Base-by-base conservation (phyloP, 129 eudicot genomes). In the Oenanthe sinensis region DNA sequence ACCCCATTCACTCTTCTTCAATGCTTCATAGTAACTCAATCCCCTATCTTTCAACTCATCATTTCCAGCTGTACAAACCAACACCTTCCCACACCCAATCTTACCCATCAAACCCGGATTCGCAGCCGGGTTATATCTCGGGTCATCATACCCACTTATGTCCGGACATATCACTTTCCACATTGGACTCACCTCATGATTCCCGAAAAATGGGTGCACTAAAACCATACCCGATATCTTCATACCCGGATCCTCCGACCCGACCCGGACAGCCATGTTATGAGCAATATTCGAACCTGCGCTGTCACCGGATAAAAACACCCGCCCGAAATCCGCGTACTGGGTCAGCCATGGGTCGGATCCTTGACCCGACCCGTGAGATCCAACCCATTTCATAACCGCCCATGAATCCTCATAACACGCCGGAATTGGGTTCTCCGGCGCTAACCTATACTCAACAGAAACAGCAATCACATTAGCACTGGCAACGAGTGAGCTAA, bases 231-330 rank as follows among this genome's bases (percentile, higher is more conserved):
- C 94, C 43, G 46, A 81, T n/a, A 89, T 69, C 45, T 87, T 86
- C 69, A 85, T 45, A 5, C 10, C 79, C 83, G 7, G 7, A 28
- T 68, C 81, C 10, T 79, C 75, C 2, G 44, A 46, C 11, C 91
- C 84, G 45, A 80, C 86, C 6, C 87, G 79, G 0, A 77, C 71
- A 73, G 81, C 83, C 82, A 87, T 48, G 83, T 82, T 78, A 33
- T 89, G 89, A 5, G 87, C 76, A 11, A 91, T 88, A 68, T 69
- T 88, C 2, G 84, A 93, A 6, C 97, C 97, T 6, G 90, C 93
- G 71, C 93, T 88, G 20, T 91, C 93, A 10, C 97, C 97, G 0
- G 81, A 87, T 39, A 91, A 33, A 30, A 82, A 91, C 69, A 89
- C 87, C 82, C 84, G 83, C 19, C 45, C 49, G 42, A 87, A 79